These are phyloP conservation scores for Dissophora ornata DNA, from an alignment of 192 early-diverging fungal species.

Conservation along the genomic window DNA sequence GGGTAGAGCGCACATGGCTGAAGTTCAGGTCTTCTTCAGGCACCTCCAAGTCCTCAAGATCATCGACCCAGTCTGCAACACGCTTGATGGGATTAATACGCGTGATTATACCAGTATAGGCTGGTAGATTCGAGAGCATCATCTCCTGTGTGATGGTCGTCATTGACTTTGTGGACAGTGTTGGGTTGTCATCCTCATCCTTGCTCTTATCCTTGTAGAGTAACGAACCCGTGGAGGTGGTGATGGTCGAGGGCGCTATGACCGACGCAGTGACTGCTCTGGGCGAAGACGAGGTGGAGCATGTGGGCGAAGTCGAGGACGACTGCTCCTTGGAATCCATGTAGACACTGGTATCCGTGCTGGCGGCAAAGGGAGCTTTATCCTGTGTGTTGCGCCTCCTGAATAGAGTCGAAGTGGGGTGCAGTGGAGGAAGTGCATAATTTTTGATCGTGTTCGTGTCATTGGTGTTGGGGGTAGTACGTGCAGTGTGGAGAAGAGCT, in stretches of 20 bases:
- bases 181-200: conserved; percentile 10
- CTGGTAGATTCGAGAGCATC: conserved; percentile 40
- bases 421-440: no score
- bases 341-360: neutral
- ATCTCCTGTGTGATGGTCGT: conserved; percentile 48
- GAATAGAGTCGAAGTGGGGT: no score
- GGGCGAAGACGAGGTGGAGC: conserved; percentile 24
- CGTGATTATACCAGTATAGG: conserved; percentile 38
- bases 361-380: no score
- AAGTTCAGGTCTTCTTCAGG: conserved; percentile 44
- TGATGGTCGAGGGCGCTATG: conserved; percentile 14
- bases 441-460: no score
- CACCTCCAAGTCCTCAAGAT: conserved; percentile 39
- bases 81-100: conserved; percentile 48
- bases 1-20: conserved; percentile 28
- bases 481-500: neutral
- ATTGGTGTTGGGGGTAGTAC: neutral
- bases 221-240: conserved; percentile 12
- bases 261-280: conserved; percentile 29
- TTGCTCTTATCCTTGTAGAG: conserved; percentile 3
- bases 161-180: conserved; percentile 21
- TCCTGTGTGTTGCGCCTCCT: no score
- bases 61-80: conserved; percentile 49
- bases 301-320: conserved; percentile 13
- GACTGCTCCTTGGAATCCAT: neutral